Conservation (phyloP, 1,284 basidiomycete species). For the Malassezia caprae region DNA sequence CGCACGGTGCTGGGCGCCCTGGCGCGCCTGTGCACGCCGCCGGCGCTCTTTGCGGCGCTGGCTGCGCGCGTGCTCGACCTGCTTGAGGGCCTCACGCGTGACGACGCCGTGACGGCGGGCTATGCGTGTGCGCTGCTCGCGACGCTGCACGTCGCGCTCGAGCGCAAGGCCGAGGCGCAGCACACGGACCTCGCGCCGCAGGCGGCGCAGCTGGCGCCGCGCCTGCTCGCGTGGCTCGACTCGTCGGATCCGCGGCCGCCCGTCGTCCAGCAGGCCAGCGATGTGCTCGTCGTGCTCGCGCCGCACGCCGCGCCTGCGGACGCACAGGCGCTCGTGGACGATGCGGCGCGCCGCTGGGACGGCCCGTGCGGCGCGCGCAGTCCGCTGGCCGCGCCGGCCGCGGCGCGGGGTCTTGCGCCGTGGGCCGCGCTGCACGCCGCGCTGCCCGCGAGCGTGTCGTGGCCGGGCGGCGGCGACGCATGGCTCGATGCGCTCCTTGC, state of each 20-base stretch:
- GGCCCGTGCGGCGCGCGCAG: background rate
- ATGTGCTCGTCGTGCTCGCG: conserved; percentile 26
- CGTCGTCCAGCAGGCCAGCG: conserved; percentile 28
- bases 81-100: conserved; percentile 62
- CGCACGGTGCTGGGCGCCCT: conserved; percentile 65
- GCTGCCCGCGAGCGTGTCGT: background rate
- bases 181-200: conserved; percentile 29
- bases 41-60: conserved; percentile 72
- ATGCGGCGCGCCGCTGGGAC: background rate
- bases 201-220: conserved; percentile 23
- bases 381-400: background rate
- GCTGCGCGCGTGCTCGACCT: conserved; percentile 69
- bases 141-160: conserved; percentile 35
- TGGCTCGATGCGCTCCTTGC: background rate
- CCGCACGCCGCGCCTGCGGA: conserved; percentile 19
- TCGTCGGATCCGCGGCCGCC: conserved; percentile 15
- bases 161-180: conserved; percentile 25
- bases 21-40: conserved; percentile 63
- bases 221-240: conserved; percentile 22
- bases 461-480: background rate
- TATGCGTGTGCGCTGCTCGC: conserved; percentile 39
- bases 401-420: background rate
- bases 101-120: conserved; percentile 26
- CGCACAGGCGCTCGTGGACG: conserved; percentile 23
- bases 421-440: background rate